Percentiles rank a stretch among this genome's conserved stretches.
Evolutionary conservation across 2,329 filamentous ascomycete genomes (phyloP).

Genomic region (Aspergillus felis): DNA sequence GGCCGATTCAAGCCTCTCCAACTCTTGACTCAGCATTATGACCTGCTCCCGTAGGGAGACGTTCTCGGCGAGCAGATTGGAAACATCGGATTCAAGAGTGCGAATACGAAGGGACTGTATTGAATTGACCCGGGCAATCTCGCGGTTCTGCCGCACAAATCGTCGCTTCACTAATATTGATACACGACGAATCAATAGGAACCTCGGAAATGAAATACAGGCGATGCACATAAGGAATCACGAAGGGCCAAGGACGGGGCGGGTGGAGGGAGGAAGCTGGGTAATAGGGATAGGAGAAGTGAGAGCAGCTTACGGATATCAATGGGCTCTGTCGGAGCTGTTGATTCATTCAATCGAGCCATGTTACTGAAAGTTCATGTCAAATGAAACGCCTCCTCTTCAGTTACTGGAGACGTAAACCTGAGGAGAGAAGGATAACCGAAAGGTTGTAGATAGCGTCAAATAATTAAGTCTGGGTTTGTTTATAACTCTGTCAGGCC

Average conservation of each 20-base stretch:
- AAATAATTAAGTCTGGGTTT: neutral
- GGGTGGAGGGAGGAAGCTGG: neutral
- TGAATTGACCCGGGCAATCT: conserved; percentile 62
- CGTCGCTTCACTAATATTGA: conserved; percentile 54
- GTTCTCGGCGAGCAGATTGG: conserved; percentile 58
- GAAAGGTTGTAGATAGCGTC: neutral
- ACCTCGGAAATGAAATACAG: neutral
- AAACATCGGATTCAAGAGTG: conserved; percentile 59
- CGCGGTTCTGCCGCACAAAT: conserved; percentile 63
- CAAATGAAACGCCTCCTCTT: neutral
- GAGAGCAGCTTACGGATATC: conserved; percentile 41
- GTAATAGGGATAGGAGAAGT: neutral
- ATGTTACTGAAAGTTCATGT: conserved; percentile 27
- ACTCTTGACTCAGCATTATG: conserved; percentile 53
- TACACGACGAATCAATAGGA: neutral
- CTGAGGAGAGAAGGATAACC: neutral
- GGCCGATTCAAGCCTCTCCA: conserved; percentile 46
- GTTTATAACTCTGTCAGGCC: neutral
- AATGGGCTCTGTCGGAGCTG: conserved; percentile 43
- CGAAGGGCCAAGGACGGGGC: neutral
- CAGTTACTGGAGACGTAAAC: neutral
- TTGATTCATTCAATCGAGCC: conserved; percentile 48
- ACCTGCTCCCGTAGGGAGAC: conserved; percentile 57
- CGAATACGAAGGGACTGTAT: conserved; percentile 62
- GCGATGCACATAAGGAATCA: neutral